phyloP scores from a whole-genome alignment of 768 basidiomycete species.

The Tricholoma flavovirens region DNA sequence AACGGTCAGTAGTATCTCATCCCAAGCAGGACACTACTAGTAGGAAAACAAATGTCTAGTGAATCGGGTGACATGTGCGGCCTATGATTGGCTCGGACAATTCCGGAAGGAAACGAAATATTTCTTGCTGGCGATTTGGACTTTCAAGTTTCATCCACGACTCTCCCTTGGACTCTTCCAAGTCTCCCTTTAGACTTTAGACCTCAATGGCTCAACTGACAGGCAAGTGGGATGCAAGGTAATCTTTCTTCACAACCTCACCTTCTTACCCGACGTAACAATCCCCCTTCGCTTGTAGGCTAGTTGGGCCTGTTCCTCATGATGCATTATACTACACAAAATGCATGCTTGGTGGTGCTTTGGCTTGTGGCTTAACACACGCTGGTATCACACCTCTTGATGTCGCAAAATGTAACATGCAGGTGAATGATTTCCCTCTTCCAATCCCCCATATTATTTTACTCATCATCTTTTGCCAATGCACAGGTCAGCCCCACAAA shows the following conservation, averaged over 20 bases:
- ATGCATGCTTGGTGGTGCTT: slow-evolving; percentile 81
- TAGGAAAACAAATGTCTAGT: too few species aligned
- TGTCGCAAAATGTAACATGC: slow-evolving; percentile 91
- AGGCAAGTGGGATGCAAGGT: slow-evolving; percentile 75
- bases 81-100: slow-evolving; percentile 31
- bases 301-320: slow-evolving; percentile 69
- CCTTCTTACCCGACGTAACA: neutral
- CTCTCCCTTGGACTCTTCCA: slow-evolving; percentile 17
- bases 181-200: slow-evolving; percentile 26
- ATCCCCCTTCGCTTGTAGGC: slow-evolving; percentile 30
- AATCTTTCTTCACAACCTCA: slow-evolving; percentile 4
- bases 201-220: slow-evolving; percentile 48
- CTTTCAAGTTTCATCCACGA: slow-evolving; percentile 15
- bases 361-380: slow-evolving; percentile 87
- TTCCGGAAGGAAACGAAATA: slow-evolving; percentile 29
- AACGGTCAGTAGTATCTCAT: too few species aligned
- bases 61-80: slow-evolving; percentile 24
- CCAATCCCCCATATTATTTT: neutral
- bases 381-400: slow-evolving; percentile 84
- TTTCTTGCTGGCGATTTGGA: slow-evolving; percentile 21
- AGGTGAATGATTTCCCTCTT: slow-evolving; percentile 39
- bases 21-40: too few species aligned
- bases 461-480: neutral
- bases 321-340: slow-evolving; percentile 74
- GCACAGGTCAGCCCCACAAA: slow-evolving; percentile 68